phyloP scores from a whole-genome alignment of 1,284 basidiomycete genomes.

The Irpex rosettiformis region DNA sequence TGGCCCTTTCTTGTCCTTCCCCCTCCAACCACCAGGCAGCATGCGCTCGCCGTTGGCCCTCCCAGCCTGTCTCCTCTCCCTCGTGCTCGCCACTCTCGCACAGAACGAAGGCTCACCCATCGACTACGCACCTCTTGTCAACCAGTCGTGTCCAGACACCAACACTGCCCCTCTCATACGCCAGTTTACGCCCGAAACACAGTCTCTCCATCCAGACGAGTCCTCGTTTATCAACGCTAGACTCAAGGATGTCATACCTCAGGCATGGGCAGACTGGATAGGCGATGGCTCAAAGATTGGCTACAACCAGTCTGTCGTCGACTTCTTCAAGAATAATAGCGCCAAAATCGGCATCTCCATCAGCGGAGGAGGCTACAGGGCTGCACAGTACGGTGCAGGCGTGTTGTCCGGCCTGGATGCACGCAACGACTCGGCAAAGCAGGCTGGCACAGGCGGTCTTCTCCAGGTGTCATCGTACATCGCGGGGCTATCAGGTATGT shows the following conservation, averaged over 20 bases:
- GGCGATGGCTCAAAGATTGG: conserved; percentile 49
- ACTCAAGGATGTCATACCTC: conserved; percentile 36
- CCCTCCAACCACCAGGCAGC: not conserved
- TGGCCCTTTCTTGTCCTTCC: not conserved
- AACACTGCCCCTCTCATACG: conserved; percentile 46
- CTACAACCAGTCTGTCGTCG: conserved; percentile 37
- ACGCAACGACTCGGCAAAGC: conserved; percentile 51
- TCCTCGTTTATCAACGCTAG: conserved; percentile 42
- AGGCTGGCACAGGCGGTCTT: conserved; percentile 59
- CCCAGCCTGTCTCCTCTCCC: conserved; percentile 4
- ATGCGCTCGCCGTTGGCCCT: conserved; percentile 1
- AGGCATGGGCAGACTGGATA: conserved; percentile 58
- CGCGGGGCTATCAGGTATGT: conserved; percentile 55
- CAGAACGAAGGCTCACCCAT: conserved; percentile 9
- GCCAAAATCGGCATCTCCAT: conserved; percentile 56
- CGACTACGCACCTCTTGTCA: conserved; percentile 45
- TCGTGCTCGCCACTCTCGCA: conserved; percentile 4
- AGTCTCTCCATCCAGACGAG: conserved; percentile 49
- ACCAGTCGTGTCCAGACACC: conserved; percentile 48
- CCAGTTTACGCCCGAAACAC: conserved; percentile 46
- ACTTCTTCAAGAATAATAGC: conserved; percentile 35
- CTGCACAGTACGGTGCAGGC: conserved; percentile 58
- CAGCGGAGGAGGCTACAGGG: conserved; percentile 57
- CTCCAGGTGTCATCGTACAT: conserved; percentile 64
- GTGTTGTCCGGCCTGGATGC: conserved; percentile 57